These are phyloP conservation scores for Nicotiana benthamiana DNA, from an alignment of 257 asterid genomes.

Conservation along the genomic window DNA sequence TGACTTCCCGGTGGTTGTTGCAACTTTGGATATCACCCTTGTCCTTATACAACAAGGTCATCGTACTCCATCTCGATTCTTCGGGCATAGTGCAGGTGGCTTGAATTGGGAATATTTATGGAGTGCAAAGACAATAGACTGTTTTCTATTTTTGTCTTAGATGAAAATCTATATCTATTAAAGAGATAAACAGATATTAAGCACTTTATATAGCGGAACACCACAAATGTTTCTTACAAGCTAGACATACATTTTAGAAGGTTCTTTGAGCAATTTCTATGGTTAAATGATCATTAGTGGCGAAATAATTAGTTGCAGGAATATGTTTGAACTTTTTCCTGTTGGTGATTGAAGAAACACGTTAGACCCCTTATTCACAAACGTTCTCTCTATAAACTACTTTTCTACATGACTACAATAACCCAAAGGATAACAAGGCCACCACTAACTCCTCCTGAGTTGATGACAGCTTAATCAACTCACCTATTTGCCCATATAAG, in stretches of 20 bases:
- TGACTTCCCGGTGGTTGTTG: too few species aligned
- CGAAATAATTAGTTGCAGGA: background rate
- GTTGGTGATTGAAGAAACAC: background rate
- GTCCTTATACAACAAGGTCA: too few species aligned
- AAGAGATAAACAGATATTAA: too few species aligned
- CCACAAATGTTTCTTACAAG: background rate
- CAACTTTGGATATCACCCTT: too few species aligned
- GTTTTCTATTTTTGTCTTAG: too few species aligned
- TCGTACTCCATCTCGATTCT: too few species aligned
- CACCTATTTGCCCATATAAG: background rate
- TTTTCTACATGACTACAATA: background rate
- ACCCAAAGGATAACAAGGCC: background rate
- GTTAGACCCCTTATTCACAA: background rate
- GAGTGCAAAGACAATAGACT: too few species aligned
- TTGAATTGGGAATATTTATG: too few species aligned
- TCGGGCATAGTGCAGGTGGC: too few species aligned
- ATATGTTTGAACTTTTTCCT: background rate
- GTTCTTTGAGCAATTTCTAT: background rate
- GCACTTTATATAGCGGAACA: too few species aligned
- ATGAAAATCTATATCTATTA: too few species aligned
- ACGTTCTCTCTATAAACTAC: background rate
- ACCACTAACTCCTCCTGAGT: background rate
- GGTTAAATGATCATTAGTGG: background rate
- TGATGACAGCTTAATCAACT: background rate
- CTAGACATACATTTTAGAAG: background rate